Evolutionary conservation across 768 basidiomycete genomes (phyloP), one percentile per base, ranked within the genome.

Genomic region (Dendrothele bispora): DNA sequence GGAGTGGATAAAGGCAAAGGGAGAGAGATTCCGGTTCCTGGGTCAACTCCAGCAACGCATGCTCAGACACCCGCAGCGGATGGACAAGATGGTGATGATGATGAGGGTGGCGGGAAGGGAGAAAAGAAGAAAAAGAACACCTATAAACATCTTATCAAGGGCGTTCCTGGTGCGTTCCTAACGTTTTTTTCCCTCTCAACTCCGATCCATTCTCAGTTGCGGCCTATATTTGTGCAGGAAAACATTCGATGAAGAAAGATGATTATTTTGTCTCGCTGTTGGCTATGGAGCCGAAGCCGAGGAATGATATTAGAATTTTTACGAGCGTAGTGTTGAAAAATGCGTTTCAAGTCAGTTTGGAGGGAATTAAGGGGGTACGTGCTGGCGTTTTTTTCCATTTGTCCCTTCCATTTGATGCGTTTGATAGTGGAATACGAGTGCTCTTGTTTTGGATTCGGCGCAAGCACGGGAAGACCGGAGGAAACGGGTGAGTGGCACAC

Each of bases 171-270:
- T 84, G 63, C 56, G 81, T 71, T 28, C 40, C 43, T 39, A 30
- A 24, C 39, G 38, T 38, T 29, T 24, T 29, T 8, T 26, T 22
- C 22, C 5, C 4, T n/a, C n/a, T n/a, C n/a, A n/a, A n/a, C n/a
- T 28, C 30, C 10, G 10, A 10, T 17, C 17, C 30, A 10, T 32
- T 22, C 46, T 51, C 30, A 50, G 50, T 54, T 42, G 49, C 42
- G 20, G 27, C 42, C 41, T 48, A 36, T 39, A 40, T 4, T 38
- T 26, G 12, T 36, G 17, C 54, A 85, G 84, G 88, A 50, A 90
- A 89, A 63, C 88, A 90, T 54, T 86, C 87, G 24, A 73, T 79
- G 74, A 88, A 87, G 71, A 91, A 85, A 62, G 88, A 91, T 56
- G 82, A 85, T 50, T 88, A 80, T 63, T 65, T 91, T n/a, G 74